phyloP scores from a whole-genome alignment of 768 basidiomycete genomes.

The Macrolepiota fuliginosa region DNA sequence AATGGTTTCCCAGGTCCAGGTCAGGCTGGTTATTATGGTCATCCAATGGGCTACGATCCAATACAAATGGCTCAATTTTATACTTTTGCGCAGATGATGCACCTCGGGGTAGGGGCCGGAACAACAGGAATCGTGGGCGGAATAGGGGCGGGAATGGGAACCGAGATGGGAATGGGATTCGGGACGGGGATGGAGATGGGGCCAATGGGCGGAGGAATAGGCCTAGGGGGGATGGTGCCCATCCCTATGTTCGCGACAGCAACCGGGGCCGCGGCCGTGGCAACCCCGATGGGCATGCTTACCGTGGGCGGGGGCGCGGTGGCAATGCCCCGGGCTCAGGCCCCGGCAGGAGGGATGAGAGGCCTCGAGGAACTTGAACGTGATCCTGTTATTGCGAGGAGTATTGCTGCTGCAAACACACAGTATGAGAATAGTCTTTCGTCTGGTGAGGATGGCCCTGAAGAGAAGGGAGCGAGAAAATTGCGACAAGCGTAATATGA shows the following conservation, averaged over 20 bases:
- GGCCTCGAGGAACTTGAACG: not conserved
- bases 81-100: conserved; percentile 5
- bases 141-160: not conserved
- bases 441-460: not conserved
- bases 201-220: not conserved
- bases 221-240: not conserved
- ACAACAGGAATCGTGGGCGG: not conserved
- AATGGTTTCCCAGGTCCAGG: not conserved
- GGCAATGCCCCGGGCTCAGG: not conserved
- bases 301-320: not conserved
- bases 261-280: not conserved
- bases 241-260: not conserved
- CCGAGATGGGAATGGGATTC: not conserved
- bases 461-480: not conserved
- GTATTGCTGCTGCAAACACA: not conserved
- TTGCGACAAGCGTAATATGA: no score
- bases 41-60: not conserved
- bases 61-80: not conserved
- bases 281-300: not conserved
- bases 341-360: not conserved
- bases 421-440: not conserved
- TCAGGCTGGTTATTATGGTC: conserved; percentile 4
- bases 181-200: not conserved
- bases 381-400: not conserved
- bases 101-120: not conserved